Evolutionary conservation across 2,329 filamentous ascomycete genomes (phyloP), one percentile per base, ranked within the genome.

Genomic region (Clonostachys byssicola): DNA sequence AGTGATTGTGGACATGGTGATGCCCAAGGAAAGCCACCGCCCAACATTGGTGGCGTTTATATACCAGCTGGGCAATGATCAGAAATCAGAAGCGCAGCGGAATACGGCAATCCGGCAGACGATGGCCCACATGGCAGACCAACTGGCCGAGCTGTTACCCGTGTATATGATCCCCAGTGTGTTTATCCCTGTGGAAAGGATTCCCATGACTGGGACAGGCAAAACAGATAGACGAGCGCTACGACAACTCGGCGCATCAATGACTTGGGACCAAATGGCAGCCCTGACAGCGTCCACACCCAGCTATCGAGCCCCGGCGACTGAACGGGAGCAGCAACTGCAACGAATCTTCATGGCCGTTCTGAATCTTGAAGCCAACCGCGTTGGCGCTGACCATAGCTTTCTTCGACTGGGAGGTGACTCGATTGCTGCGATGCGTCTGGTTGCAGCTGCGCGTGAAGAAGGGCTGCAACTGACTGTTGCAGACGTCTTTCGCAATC

Each of bases 361-460:
- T 4, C 58, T 78, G 16, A 56, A 52, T 5, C 57, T 74, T 1
- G 49, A 58, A 1, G 58, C 69, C 38, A 64, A 70, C 6, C 59
- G 12, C 2, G 46, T 52, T 14, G 47, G 49, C n/a, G n/a, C 40
- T 17, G 44, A 51, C 16, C 42, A 45, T 17, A 46, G 40, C 42
- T 51, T 52, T 45, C 48, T 52, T 34, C 17, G 39, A 7, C 36
- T 49, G 0, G 78, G 78, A 2, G 78, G 78, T 17, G 76, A 80
- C 57, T 81, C 77, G 0, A 62, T 78, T 4, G 63, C 67, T 14
- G 74, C 74, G 2, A 78, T 79, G 74, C 70, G 63, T 44, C 62
- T 78, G 5, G 72, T 75, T 3, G 65, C 71, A 2, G 61, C 64
- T n/a, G 70, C 73, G 5, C 63, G 71, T 45, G 63, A 61, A 3